Evolutionary conservation across 1,284 basidiomycete genomes (phyloP).

Genomic region (Puccinia polysora): DNA sequence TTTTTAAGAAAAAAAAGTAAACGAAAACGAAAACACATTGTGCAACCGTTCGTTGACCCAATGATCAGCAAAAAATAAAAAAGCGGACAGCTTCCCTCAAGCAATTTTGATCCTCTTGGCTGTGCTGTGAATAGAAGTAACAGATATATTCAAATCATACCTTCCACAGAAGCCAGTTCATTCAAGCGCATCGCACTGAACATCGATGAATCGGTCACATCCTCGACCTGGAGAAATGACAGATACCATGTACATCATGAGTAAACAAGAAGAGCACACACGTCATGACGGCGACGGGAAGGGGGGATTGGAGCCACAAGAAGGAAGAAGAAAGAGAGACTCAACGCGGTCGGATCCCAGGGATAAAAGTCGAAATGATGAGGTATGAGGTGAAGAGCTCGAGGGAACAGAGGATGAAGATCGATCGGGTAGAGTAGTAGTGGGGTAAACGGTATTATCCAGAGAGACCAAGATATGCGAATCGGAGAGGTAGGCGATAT

Average conservation of each 20-base stretch:
- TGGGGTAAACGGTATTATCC: slow-evolving; percentile 1
- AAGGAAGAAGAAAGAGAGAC: background rate
- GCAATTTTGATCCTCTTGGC: too few relatives aligned
- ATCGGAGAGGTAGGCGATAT: slow-evolving; percentile 13
- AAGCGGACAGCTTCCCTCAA: too few relatives aligned
- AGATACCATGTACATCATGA: too few relatives aligned
- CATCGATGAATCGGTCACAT: background rate
- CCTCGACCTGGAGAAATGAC: background rate
- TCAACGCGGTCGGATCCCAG: background rate
- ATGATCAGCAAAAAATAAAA: background rate
- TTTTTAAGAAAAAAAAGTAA: background rate
- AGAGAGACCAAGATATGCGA: slow-evolving; percentile 20
- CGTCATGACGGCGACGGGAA: background rate
- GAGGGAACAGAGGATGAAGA: background rate
- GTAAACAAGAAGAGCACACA: background rate
- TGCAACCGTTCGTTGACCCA: background rate
- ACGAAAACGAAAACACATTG: background rate
- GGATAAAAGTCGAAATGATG: background rate
- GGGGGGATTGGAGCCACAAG: background rate
- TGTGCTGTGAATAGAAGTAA: too few relatives aligned
- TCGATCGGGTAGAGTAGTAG: background rate
- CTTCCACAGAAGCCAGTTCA: background rate
- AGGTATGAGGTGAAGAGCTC: background rate
- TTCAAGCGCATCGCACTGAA: background rate
- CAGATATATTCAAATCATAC: too few relatives aligned